Evolutionary conservation across 2,329 filamentous ascomycete genomes (phyloP), one percentile per base, ranked within the genome.

Genomic region (Akanthomyces muscarius): DNA sequence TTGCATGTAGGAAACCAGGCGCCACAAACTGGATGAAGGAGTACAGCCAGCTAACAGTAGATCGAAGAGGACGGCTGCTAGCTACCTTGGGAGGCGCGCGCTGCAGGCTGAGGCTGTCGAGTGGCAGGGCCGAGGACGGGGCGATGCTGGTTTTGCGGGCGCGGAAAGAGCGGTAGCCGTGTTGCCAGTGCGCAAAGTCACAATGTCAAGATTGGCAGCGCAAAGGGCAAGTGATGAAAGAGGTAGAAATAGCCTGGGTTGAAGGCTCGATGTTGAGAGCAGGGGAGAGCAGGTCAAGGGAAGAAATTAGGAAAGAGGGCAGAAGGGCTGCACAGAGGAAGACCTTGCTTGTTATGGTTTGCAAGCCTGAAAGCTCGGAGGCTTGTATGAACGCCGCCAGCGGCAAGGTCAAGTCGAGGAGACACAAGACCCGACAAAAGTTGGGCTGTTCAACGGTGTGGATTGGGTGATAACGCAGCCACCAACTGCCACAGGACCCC

Each of bases 401-500:
- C 61, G 36, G 61, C 45, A 51, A 63, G 53, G 54, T 52, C 50
- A 58, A 63, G 61, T 57, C 54, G 36, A 59, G 56, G 47, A 61
- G 50, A 47, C 45, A 51, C 50, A 45, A 42, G 52, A 44, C 47
- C 42, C 44, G 60, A 45, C 52, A 48, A 28, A 48, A 53, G 55
- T 63, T 58, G 61, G 61, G 61, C 54, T 50, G 47, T 45, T 47
- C 48, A 60, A 60, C 45, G 57, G 56, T 30, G 23, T 61, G 57
- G 63, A 64, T 64, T 64, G 63, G 63, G 52, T 57, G 63, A 64
- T 61, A 64, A 56, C 52, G 59, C 59, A 64, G 63, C 63, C 57
- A 62, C 63, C 21, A 25, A 42, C 54, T 38, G 59, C 36, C 45
- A 51, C 45, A 51, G 48, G 33, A 30, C 36, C 54, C 54, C 55